These are phyloP conservation scores for Serendipita sp. DNA, from an alignment of 768 basidiomycete species.

Conservation along the genomic window DNA sequence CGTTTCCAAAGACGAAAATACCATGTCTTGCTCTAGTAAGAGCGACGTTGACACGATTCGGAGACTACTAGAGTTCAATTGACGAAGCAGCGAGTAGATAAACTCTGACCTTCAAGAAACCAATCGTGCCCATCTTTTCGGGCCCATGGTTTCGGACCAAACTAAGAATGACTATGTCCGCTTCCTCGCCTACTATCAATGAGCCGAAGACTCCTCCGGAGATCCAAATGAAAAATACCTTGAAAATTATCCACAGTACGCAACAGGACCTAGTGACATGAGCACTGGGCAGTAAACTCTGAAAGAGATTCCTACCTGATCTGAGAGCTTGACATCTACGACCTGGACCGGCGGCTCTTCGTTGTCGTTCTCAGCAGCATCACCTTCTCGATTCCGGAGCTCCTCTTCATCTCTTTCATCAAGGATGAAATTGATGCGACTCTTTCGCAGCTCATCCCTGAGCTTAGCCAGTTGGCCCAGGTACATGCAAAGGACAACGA, in stretches of 20 bases:
- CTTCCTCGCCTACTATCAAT: constrained; percentile 16
- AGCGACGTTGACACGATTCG: constrained; percentile 35
- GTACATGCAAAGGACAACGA: constrained; percentile 41
- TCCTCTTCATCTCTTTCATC: constrained; percentile 53
- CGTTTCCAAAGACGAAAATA: constrained; percentile 57
- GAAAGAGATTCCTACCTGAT: constrained; percentile 26
- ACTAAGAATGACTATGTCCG: constrained; percentile 53
- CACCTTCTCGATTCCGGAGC: constrained; percentile 35
- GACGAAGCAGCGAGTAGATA: neutral
- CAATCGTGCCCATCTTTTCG: constrained; percentile 28
- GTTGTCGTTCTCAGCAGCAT: constrained; percentile 16
- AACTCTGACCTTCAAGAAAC: constrained; percentile 49
- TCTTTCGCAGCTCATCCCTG: constrained; percentile 24
- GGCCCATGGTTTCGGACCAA: constrained; percentile 55
- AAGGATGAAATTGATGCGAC: constrained; percentile 43
- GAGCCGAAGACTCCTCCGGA: neutral
- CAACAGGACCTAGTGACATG: constrained; percentile 35
- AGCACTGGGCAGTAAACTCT: constrained; percentile 19
- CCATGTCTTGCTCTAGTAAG: constrained; percentile 65
- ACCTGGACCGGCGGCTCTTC: constrained; percentile 15
- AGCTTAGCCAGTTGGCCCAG: constrained; percentile 34
- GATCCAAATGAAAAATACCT: constrained; percentile 24
- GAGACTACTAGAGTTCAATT: constrained; percentile 15
- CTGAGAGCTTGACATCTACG: neutral
- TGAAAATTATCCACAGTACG: constrained; percentile 70